These are phyloP conservation scores for Pestalotiopsis fici DNA, from an alignment of 2,329 filamentous ascomycete genomes.

Conservation along the genomic window DNA sequence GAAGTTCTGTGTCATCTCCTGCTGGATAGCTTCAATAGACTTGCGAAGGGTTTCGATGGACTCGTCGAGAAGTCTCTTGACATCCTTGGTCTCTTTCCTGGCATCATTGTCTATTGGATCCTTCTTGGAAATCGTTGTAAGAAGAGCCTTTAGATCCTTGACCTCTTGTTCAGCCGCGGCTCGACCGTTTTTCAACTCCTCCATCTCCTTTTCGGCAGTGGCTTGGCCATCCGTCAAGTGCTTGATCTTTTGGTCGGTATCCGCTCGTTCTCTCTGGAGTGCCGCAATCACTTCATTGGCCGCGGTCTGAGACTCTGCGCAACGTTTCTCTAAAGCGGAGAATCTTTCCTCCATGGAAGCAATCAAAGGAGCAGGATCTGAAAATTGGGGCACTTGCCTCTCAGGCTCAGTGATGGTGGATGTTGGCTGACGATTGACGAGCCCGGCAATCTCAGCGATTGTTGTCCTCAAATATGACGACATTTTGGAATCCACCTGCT, in stretches of 20 bases:
- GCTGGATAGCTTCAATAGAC: neutral
- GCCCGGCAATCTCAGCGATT: neutral
- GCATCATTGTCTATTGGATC: neutral
- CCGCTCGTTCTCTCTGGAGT: slow-evolving; percentile 7
- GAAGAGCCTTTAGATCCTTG: neutral
- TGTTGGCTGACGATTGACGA: neutral
- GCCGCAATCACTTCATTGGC: slow-evolving; percentile 12
- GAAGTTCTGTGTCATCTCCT: neutral
- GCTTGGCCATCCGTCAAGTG: neutral
- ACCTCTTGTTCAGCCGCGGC: neutral
- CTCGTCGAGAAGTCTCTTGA: neutral
- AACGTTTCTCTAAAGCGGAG: slow-evolving; percentile 16
- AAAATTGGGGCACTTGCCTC: neutral
- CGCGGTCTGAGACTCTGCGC: slow-evolving; percentile 12
- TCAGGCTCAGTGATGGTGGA: neutral
- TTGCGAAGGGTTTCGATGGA: neutral
- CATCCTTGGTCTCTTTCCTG: neutral
- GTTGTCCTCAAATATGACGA: neutral
- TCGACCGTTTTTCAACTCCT: neutral
- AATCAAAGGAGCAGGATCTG: slow-evolving; percentile 14
- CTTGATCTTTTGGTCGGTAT: neutral
- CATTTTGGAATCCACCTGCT: neutral
- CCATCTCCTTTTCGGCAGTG: neutral
- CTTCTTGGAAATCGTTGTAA: neutral
- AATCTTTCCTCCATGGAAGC: slow-evolving; percentile 21